Evolutionary conservation across 768 basidiomycete species (phyloP).

Genomic region (Asterophora lycoperdoides): DNA sequence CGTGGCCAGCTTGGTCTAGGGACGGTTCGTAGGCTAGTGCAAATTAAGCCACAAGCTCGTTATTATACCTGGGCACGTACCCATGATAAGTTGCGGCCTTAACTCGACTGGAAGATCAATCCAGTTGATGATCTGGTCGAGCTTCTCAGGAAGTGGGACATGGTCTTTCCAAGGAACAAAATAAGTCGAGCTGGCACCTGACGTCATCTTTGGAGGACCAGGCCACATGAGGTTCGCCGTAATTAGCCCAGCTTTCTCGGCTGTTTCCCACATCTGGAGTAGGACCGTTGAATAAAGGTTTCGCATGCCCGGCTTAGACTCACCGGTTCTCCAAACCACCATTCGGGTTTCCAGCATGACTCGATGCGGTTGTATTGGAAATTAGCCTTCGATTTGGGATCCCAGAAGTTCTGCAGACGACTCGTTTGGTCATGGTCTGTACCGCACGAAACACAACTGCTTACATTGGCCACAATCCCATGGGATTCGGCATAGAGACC

Average conservation of each 20-base stretch:
- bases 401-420: conserved; percentile 73
- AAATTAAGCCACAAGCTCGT: neutral
- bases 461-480: conserved; percentile 85
- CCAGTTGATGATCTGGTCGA: conserved; percentile 77
- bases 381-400: conserved; percentile 54
- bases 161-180: conserved; percentile 79
- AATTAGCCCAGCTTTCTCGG: conserved; percentile 61
- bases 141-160: conserved; percentile 63
- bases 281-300: neutral
- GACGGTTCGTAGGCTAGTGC: conserved; percentile 74
- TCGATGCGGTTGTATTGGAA: conserved; percentile 70
- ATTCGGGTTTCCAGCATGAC: conserved; percentile 60
- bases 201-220: conserved; percentile 68
- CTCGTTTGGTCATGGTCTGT: neutral
- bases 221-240: conserved; percentile 96
- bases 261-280: conserved; percentile 86
- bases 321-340: conserved; percentile 93
- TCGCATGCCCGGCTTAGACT: conserved; percentile 5
- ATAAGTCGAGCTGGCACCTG: conserved; percentile 66
- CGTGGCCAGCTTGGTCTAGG: conserved; percentile 81
- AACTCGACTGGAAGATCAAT: conserved; percentile 69
- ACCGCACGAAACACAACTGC: conserved; percentile 10
- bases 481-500: conserved; percentile 88
- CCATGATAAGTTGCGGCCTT: conserved; percentile 75
- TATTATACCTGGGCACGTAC: conserved; percentile 33